Conservation (phyloP, 177 flowering plant genomes). For the Vitis hybrid region DNA sequence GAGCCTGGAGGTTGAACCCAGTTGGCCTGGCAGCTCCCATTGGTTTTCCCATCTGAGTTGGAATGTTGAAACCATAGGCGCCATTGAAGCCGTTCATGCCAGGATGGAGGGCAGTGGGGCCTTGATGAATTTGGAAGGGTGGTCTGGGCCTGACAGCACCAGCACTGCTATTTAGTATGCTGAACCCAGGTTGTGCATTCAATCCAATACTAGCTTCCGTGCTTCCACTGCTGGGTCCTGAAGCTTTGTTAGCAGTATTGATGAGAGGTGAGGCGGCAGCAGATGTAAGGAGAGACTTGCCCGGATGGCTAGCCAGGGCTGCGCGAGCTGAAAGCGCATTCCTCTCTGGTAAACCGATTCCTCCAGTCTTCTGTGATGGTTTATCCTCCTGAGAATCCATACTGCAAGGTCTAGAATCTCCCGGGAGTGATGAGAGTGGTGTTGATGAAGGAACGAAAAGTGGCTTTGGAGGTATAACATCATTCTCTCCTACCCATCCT, state of each 20-base stretch:
- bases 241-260: slow-evolving; percentile 15
- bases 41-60: slow-evolving; percentile 39
- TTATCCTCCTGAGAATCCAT: slow-evolving; percentile 22
- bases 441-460: slow-evolving; percentile 4
- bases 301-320: slow-evolving; percentile 21
- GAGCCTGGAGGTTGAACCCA: slow-evolving; percentile 26
- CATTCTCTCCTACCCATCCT: slow-evolving; percentile 57
- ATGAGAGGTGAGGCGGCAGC: slow-evolving; percentile 11
- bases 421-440: slow-evolving; percentile 15
- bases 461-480: slow-evolving; percentile 16
- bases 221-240: slow-evolving; percentile 18
- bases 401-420: slow-evolving; percentile 7
- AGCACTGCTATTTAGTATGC: slow-evolving; percentile 21
- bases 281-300: slow-evolving; percentile 19
- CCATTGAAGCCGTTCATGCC: slow-evolving; percentile 51
- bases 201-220: slow-evolving; percentile 26
- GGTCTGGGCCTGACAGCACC: slow-evolving; percentile 29
- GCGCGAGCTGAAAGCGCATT: slow-evolving; percentile 16
- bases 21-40: slow-evolving; percentile 22
- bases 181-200: slow-evolving; percentile 27
- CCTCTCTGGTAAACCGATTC: slow-evolving; percentile 19
- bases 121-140: slow-evolving; percentile 36
- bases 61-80: slow-evolving; percentile 26
- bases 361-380: slow-evolving; percentile 10
- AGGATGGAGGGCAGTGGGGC: slow-evolving; percentile 22